Evolutionary conservation across 192 early-diverging fungal genomes (phyloP).

Genomic region (Coemansia sp.): DNA sequence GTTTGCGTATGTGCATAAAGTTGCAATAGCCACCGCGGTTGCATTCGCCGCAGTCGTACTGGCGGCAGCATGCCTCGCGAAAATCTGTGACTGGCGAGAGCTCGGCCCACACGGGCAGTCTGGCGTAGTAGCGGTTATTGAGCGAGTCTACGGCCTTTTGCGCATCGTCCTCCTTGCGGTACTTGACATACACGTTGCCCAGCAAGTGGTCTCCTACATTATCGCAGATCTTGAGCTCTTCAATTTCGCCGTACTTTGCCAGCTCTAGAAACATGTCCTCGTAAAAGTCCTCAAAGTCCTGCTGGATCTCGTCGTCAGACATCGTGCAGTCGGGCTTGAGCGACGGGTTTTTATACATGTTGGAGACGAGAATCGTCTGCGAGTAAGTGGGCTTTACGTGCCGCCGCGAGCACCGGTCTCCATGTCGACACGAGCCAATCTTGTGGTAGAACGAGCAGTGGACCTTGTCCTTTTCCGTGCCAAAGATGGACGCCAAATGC

Average conservation of each 20-base stretch:
- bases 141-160: constrained; percentile 85
- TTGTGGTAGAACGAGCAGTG: constrained; percentile 99
- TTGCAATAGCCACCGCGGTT: constrained; percentile 96
- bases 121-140: constrained; percentile 93
- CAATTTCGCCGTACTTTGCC: constrained; percentile 94
- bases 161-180: constrained; percentile 88
- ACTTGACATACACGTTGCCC: constrained; percentile 95
- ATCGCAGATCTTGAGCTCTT: constrained; percentile 97
- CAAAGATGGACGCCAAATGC: constrained; percentile 87
- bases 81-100: constrained; percentile 97
- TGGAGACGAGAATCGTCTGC: constrained; percentile 90
- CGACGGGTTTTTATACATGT: constrained; percentile 91
- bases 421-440: constrained; percentile 97
- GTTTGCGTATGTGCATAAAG: constrained; percentile 97
- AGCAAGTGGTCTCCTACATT: constrained; percentile 98
- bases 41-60: constrained; percentile 93
- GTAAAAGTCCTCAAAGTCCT: constrained; percentile 91
- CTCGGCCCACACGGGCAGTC: constrained; percentile 92
- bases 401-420: constrained; percentile 94
- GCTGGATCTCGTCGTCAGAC: constrained; percentile 60
- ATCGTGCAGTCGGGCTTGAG: constrained; percentile 67
- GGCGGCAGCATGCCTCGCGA: constrained; percentile 95
- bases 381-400: constrained; percentile 96
- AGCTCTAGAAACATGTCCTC: constrained; percentile 96
- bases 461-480: constrained; percentile 98